Evolutionary conservation across 2,329 filamentous ascomycete species (phyloP), one percentile per base, ranked within the genome.

Genomic region (Monosporascus sp.): DNA sequence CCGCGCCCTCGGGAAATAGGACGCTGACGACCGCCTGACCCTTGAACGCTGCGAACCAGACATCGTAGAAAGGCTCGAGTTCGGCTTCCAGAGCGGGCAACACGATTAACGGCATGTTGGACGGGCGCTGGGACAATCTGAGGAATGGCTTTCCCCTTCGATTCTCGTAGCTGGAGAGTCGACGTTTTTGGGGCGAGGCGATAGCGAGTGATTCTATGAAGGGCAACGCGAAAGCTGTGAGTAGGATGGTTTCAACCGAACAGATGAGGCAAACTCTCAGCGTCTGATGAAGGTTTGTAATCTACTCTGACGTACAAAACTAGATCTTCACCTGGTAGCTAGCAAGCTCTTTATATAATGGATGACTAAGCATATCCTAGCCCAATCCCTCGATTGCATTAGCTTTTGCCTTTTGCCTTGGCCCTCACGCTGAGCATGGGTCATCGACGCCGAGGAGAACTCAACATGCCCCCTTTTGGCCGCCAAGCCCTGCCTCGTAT

Each of bases 41-140:
- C 43, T 60, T 55, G 51, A 66, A 66, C 3, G 62, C 59, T 24
- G 52, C 55, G 44, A 66, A 63, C 31, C 64, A 64, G 15, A 62
- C 61, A 43, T 66, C 58, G 46, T 60, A 63, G 7, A 62, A 49
- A 2, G 53, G 52, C 45, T 60, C 57, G 24, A 65, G 54, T 31
- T 66, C 63, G 22, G 56, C 50, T 5, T 64, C 44, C 18, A 58
- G 60, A 18, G 62, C 58, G 2, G 63, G 60, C 5, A 65, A 44
- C 37, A 64, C 59, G 38, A 48, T 55, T 7, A 65, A 49, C 52
- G 62, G 57, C 63, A 64, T 65, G 14, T 50, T 54, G 37, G 9
- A 31, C 4, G 7, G 38, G 17, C 17, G 38, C 31, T 35, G 31
- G 31, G 31, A 5, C 9, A 5, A 35, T 41, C 7, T 41, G 17